phyloP scores from a whole-genome alignment of 2,329 filamentous ascomycete species.

The Ascochyta koolunga region DNA sequence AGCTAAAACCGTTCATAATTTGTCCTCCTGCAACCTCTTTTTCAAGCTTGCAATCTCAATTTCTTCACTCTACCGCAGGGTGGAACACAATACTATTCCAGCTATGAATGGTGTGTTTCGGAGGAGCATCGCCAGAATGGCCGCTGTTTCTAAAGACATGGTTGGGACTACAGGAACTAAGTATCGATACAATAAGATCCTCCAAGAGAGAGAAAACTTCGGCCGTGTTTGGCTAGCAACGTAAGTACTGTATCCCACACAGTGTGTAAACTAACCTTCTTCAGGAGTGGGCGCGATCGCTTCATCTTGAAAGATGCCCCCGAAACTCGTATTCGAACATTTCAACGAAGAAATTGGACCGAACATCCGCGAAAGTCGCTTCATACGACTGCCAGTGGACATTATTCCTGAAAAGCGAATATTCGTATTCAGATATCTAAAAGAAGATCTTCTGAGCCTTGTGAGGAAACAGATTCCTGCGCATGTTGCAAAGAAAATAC shows the following conservation, averaged over 20 bases:
- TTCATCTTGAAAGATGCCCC: slow-evolving; percentile 36
- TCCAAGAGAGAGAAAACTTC: slow-evolving; percentile 38
- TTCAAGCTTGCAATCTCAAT: too few species aligned
- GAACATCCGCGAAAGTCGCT: slow-evolving; percentile 22
- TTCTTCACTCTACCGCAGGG: too few species aligned
- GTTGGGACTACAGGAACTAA: too few species aligned
- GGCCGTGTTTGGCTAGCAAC: slow-evolving; percentile 41
- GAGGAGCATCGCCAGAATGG: not conserved
- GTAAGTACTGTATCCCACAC: slow-evolving; percentile 16
- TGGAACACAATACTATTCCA: too few species aligned
- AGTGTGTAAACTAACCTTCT: slow-evolving; percentile 8
- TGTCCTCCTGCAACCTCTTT: too few species aligned
- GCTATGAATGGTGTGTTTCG: not conserved
- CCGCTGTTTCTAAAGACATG: not conserved
- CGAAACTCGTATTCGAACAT: slow-evolving; percentile 17
- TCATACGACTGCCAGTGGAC: slow-evolving; percentile 28
- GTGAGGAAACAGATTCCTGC: slow-evolving; percentile 20
- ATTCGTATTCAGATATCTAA: slow-evolving; percentile 32
- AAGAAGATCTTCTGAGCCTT: slow-evolving; percentile 27
- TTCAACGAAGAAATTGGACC: slow-evolving; percentile 33
- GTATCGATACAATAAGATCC: too few species aligned
- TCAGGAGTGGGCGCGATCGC: slow-evolving; percentile 20
- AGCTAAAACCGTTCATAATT: too few species aligned
- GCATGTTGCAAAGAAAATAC: slow-evolving; percentile 24
- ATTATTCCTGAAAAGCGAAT: slow-evolving; percentile 26